Conservation (phyloP, 768 basidiomycete species). For the Collybiopsis luxurians region DNA sequence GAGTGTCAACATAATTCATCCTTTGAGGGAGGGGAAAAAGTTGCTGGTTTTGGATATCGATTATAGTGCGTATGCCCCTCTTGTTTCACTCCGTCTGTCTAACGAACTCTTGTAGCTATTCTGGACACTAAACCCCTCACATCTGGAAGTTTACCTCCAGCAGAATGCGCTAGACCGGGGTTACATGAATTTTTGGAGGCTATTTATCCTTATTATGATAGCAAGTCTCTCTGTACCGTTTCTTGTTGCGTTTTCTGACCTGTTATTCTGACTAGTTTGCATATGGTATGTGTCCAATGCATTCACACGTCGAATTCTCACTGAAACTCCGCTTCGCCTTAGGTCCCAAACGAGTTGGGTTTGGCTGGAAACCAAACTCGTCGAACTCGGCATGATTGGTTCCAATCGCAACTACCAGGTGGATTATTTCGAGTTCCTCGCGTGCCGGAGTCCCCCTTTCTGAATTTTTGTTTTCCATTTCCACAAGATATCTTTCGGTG, state of each 20-base stretch:
- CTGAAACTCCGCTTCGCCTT: background rate
- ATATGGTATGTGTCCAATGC: constrained; percentile 59
- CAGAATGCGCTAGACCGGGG: constrained; percentile 79
- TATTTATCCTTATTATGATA: constrained; percentile 82
- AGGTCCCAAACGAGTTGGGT: constrained; percentile 89
- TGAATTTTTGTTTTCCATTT: background rate
- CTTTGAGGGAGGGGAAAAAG: constrained; percentile 72
- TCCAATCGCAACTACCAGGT: constrained; percentile 70
- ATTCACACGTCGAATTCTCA: too few relatives aligned
- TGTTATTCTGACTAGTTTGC: constrained; percentile 44
- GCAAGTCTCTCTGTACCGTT: constrained; percentile 25
- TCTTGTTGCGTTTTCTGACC: background rate
- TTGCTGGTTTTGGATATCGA: constrained; percentile 87
- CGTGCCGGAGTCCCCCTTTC: background rate
- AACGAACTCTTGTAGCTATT: constrained; percentile 49
- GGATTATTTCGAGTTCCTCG: constrained; percentile 1
- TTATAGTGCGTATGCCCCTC: constrained; percentile 47
- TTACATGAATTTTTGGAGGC: constrained; percentile 83
- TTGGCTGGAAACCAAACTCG: constrained; percentile 85
- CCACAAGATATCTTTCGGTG: constrained; percentile 7
- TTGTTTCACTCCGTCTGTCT: constrained; percentile 1
- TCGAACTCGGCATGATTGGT: constrained; percentile 84
- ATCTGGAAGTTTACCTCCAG: constrained; percentile 74
- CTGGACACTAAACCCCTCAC: constrained; percentile 83
- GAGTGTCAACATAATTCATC: constrained; percentile 69